These are phyloP conservation scores for Talaromyces verruculosus DNA, from an alignment of 2,329 filamentous ascomycete species.

Conservation along the genomic window DNA sequence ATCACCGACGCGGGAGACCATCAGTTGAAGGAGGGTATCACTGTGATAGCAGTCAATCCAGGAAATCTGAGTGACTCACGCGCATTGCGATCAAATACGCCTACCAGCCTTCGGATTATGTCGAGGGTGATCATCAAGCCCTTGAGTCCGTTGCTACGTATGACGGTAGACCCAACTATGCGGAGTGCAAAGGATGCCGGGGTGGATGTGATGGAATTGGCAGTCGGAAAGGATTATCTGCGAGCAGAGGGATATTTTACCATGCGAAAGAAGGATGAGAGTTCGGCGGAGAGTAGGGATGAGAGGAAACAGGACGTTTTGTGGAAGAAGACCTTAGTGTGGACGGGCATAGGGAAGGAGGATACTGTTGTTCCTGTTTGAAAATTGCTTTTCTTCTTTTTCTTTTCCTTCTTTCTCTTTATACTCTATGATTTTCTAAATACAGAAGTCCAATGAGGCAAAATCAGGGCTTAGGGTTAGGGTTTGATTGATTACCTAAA, in stretches of 20 bases:
- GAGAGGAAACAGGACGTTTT: conserved; percentile 33
- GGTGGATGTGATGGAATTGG: conserved; percentile 31
- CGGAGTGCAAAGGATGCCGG: conserved; percentile 23
- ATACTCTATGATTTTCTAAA: neutral
- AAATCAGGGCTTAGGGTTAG: neutral
- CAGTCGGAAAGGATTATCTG: conserved; percentile 29
- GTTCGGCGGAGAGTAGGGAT: conserved; percentile 33
- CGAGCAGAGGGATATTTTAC: conserved; percentile 39
- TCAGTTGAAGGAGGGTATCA: too few relatives aligned
- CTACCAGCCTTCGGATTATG: too few relatives aligned
- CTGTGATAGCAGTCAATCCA: too few relatives aligned
- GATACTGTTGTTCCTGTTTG: conserved; percentile 25
- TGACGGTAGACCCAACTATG: conserved; percentile 31
- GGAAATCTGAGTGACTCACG: too few relatives aligned
- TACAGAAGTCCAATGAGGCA: neutral
- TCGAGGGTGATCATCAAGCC: too few relatives aligned
- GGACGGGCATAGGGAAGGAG: conserved; percentile 28
- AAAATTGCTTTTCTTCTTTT: neutral
- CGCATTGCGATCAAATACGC: too few relatives aligned
- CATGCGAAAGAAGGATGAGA: conserved; percentile 32
- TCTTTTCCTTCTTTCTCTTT: neutral
- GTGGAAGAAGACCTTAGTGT: conserved; percentile 40
- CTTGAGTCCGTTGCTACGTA: too few relatives aligned
- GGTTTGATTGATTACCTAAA: neutral
- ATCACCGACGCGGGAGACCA: too few relatives aligned